Base-by-base conservation (phyloP, 768 basidiomycete genomes). In the Neoboletus brunneissimus region DNA sequence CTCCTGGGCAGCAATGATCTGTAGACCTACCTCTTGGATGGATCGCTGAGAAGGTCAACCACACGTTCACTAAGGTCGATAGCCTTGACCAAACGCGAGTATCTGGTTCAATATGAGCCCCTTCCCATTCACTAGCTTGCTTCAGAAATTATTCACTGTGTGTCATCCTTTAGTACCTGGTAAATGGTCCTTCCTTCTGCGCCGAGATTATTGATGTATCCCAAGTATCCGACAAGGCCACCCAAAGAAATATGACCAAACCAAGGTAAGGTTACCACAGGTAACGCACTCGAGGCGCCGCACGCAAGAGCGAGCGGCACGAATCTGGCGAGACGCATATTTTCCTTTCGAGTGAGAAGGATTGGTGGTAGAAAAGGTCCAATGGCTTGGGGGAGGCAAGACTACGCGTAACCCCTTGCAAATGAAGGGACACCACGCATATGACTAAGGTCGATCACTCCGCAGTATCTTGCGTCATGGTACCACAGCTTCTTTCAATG, bases 221-320 rank as follows among this genome's bases (percentile, higher is more conserved):
- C 46, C 48, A 59, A 41, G 47, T n/a, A 52, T 20, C 40, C 48
- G 22, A 42, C 27, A 20, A 67, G 41, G 22, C 40, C 41, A 18
- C 60, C 54, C 20, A 70, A 20, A 9, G 55, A 51, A 18, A 70
- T 4, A n/a, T 67, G 60, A 38, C 63, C 57, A 27, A 69, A 64
- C 65, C 63, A 69, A n/a, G 49, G 67, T 20, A 67, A 43, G 25
- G 48, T 57, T 32, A 64, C 27, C 18, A 59, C 31, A 27, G 61
- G 68, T 18, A 67, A 35, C 16, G 68, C 68, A 44, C n/a, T n/a
- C n/a, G 48, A 56, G 15, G 55, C 58, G 31, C 51, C 23, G 34
- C 54, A 45, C 23, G 57, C 38, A 38, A 64, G 51, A 54, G 59
- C 48, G 18, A 69, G 43, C 38, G 43, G 38, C 25, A 46, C 37